Evolutionary conservation across 768 basidiomycete species (phyloP).

Genomic region (Trametes elegans): DNA sequence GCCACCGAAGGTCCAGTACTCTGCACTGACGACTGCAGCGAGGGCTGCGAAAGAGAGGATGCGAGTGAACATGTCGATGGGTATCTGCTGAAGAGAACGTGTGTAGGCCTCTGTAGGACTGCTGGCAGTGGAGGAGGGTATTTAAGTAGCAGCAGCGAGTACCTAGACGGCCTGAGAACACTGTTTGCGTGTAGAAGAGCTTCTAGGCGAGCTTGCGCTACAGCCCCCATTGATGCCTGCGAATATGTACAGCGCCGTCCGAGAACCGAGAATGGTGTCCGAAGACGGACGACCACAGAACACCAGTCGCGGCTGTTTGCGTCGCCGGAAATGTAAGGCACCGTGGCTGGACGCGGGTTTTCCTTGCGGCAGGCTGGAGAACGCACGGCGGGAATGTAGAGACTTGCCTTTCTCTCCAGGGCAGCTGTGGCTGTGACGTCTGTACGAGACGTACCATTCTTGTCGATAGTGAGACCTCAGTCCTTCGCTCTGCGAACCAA

Average conservation of each 20-base stretch:
- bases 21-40: slow-evolving; percentile 8
- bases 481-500: no score
- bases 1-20: slow-evolving; percentile 19
- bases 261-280: background rate
- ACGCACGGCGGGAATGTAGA: background rate
- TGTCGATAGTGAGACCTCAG: background rate
- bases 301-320: background rate
- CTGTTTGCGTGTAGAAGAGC: background rate
- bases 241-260: background rate
- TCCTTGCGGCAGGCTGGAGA: background rate
- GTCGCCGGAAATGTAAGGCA: background rate
- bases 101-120: background rate
- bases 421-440: background rate
- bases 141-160: slow-evolving; percentile 5
- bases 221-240: background rate
- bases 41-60: slow-evolving; percentile 11
- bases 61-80: slow-evolving; percentile 3
- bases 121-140: background rate
- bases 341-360: background rate
- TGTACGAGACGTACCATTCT: slow-evolving; percentile 4
- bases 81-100: background rate
- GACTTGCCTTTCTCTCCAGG: background rate
- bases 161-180: background rate
- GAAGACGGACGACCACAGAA: background rate
- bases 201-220: background rate